Evolutionary conservation across 306 rosid genomes (phyloP).

Genomic region (Cucumis melo): DNA sequence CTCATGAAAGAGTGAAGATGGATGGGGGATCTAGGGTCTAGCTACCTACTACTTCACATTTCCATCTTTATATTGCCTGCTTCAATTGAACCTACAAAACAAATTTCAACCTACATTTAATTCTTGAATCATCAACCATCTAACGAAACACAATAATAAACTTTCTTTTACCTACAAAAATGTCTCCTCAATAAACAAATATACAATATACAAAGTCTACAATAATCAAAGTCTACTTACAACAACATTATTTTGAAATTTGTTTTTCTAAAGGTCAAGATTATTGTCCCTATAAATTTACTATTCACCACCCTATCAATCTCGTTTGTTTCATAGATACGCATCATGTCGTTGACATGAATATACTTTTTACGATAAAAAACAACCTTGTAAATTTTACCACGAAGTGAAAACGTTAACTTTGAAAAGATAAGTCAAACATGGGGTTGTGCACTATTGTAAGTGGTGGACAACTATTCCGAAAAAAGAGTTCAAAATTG

Average conservation of each 20-base stretch:
- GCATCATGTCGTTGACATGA: no score
- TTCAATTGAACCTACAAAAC: constrained; percentile 2
- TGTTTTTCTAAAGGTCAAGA: no score
- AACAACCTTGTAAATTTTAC: no score
- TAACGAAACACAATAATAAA: no score
- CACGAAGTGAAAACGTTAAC: no score
- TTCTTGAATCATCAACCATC: neutral
- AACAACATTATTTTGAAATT: no score
- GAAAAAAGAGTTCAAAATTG: neutral
- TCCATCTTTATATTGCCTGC: constrained; percentile 8
- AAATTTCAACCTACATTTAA: neutral
- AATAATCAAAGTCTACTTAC: no score
- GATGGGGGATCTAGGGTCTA: neutral
- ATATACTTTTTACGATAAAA: no score
- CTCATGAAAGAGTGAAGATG: neutral
- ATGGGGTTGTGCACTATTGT: neutral
- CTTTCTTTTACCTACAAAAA: no score
- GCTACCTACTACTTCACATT: constrained; percentile 3
- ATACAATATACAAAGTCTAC: no score
- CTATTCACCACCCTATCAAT: neutral
- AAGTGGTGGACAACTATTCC: neutral
- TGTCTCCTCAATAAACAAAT: neutral
- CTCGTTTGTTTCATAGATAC: neutral
- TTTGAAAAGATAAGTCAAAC: neutral
- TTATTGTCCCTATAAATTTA: no score